A percentile compares a stretch with the other conserved stretches of the same genome.
Evolutionary conservation across 2,329 filamentous ascomycete genomes (phyloP).

Genomic region (Camillea tinctor): DNA sequence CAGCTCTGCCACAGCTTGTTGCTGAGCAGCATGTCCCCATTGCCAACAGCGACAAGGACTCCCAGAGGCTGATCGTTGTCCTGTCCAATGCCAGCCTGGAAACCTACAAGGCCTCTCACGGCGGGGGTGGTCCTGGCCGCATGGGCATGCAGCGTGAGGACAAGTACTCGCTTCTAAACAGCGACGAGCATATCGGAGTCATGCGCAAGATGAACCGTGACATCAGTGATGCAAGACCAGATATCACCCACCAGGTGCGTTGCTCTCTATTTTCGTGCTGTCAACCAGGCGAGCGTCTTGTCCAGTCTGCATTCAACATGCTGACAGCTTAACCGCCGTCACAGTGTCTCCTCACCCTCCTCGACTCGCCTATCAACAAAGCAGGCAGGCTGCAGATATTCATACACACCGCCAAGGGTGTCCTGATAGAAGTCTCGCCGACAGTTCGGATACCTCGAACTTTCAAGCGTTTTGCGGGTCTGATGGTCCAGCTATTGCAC

Average conservation of each 20-base stretch:
- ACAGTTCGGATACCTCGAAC: slow-evolving; percentile 96
- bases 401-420: slow-evolving; percentile 95
- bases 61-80: slow-evolving; percentile 88
- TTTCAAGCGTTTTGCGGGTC: slow-evolving; percentile 96
- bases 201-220: slow-evolving; percentile 99
- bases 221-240: slow-evolving; percentile 94
- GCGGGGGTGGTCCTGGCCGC: slow-evolving; percentile 55
- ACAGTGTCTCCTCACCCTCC: slow-evolving; percentile 92
- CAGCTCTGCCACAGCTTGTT: slow-evolving; percentile 84
- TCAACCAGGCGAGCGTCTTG: slow-evolving; percentile 17
- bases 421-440: slow-evolving; percentile 97
- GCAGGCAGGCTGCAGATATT: slow-evolving; percentile 97
- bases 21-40: slow-evolving; percentile 91
- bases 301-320: slow-evolving; percentile 44
- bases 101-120: slow-evolving; percentile 89
- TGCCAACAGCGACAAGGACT: slow-evolving; percentile 81
- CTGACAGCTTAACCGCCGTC: slow-evolving; percentile 36
- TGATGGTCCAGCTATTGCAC: slow-evolving; percentile 98
- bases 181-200: slow-evolving; percentile 97
- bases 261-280: not conserved
- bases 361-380: slow-evolving; percentile 99
- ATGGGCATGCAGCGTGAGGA: slow-evolving; percentile 73
- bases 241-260: slow-evolving; percentile 96
- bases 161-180: slow-evolving; percentile 97
- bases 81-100: slow-evolving; percentile 96